Evolutionary conservation across 2,329 filamentous ascomycete genomes (phyloP).

Genomic region (Lasiodiplodia sp.): DNA sequence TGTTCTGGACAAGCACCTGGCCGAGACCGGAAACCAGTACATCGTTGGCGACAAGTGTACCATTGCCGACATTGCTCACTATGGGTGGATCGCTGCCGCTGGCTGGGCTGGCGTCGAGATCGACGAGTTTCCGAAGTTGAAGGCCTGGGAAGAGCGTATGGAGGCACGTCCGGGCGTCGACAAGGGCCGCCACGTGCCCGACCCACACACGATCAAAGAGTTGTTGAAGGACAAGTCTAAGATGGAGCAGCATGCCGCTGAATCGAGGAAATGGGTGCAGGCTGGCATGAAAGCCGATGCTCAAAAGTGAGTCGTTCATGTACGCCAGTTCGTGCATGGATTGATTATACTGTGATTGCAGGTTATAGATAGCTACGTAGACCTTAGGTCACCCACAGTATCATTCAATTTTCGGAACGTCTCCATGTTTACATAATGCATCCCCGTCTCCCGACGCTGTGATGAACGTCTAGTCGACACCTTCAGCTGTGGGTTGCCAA

Average conservation of each 20-base stretch:
- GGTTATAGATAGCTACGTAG: neutral
- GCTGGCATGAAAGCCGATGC: conserved; percentile 72
- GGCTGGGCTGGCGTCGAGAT: conserved; percentile 71
- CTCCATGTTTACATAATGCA: neutral
- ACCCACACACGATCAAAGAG: conserved; percentile 67
- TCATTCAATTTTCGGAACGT: neutral
- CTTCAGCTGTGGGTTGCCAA: too few relatives aligned
- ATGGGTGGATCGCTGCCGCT: conserved; percentile 75
- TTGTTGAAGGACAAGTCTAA: conserved; percentile 64
- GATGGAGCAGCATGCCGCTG: conserved; percentile 64
- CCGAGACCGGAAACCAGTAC: conserved; percentile 56
- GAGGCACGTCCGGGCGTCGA: conserved; percentile 73
- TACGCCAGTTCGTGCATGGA: neutral
- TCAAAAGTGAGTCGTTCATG: conserved; percentile 27
- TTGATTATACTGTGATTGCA: neutral
- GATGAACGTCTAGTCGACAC: too few relatives aligned
- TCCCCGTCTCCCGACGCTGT: too few relatives aligned
- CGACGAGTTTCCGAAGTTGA: conserved; percentile 75
- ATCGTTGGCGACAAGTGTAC: conserved; percentile 66
- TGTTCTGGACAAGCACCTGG: conserved; percentile 76
- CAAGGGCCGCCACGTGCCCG: conserved; percentile 76
- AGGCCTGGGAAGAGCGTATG: conserved; percentile 79
- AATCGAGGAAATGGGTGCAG: conserved; percentile 70
- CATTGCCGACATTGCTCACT: conserved; percentile 79
- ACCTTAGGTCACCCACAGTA: neutral